Evolutionary conservation across 768 basidiomycete genomes (phyloP), one percentile per base, ranked within the genome.

Genomic region (Asterophora lycoperdoides): DNA sequence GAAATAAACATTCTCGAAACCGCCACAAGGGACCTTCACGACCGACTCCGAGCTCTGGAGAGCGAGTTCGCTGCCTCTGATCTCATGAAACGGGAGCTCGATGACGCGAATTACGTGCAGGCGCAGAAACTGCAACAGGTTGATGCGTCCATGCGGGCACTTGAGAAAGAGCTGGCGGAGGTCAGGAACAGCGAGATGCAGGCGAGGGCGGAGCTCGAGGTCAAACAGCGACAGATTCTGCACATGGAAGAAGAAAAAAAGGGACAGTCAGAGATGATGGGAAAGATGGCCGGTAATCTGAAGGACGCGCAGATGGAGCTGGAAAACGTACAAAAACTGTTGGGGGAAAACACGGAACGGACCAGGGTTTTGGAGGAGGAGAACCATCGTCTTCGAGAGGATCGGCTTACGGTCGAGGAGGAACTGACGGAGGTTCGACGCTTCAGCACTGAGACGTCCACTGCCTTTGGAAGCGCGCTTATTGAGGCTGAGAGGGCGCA

Each of bases 81-180:
- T 6, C 47, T 41, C 44, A 37, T 45, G 18, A 55, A 44, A n/a
- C 42, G 33, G 32, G 49, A 51, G 20, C 44, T 52, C 4, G 45
- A 45, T 17, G 52, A 41, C n/a, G 52, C 56, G 29, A 53, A 51
- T 18, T 23, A 28, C 28, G 40, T 28, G 8, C 43, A 26, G 40
- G 45, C 20, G 14, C 48, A 46, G 40, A 19, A 36, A n/a, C 7
- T 46, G 2, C 11, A 35, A 33, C 20, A 20, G 28, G 15, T n/a
- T 17, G 28, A 35, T 38, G 38, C 18, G n/a, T 32, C n/a, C 9
- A 14, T 41, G 23, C 39, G 11, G 18, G 30, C 14, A 17, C 30
- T 36, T n/a, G 20, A 39, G 20, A 26, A 23, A 13, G 35, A 38
- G 18, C 11, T 29, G 11, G 34, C 8, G 19, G 26, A 23, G n/a